phyloP scores from a whole-genome alignment of 805 yeast genomes.

The Cyberlindnera japonica region DNA sequence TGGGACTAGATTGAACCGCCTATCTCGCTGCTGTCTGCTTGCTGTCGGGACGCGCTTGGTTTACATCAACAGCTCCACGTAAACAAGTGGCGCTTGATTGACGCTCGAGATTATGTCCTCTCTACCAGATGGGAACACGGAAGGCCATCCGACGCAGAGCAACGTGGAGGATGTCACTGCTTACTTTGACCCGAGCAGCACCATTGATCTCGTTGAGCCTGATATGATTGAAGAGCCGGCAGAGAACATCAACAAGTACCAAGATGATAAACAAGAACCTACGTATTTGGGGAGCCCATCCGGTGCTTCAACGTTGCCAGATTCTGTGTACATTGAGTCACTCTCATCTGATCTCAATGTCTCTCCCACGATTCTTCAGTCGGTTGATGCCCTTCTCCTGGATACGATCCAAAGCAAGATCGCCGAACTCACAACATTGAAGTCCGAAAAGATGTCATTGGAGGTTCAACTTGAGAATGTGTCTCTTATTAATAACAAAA shows the following conservation, averaged over 20 bases:
- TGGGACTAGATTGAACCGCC: neutral
- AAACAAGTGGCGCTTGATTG: neutral
- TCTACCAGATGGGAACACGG: neutral
- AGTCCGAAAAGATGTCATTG: constrained; percentile 35
- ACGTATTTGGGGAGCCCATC: too few species aligned
- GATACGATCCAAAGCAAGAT: constrained; percentile 30
- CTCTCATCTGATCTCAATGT: constrained; percentile 35
- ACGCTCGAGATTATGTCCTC: neutral
- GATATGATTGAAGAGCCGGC: neutral
- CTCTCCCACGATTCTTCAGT: constrained; percentile 22
- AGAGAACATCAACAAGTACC: neutral
- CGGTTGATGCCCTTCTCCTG: constrained; percentile 24
- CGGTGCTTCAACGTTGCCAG: neutral
- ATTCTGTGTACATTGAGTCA: constrained; percentile 9
- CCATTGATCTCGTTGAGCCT: too few species aligned
- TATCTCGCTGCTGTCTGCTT: neutral
- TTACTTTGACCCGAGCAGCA: too few species aligned
- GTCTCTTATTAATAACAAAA: constrained; percentile 32
- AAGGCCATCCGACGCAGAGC: too few species aligned
- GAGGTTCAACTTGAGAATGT: constrained; percentile 40
- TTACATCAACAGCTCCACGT: neutral
- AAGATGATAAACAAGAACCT: neutral
- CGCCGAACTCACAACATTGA: constrained; percentile 33
- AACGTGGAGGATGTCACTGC: too few species aligned
- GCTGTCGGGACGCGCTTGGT: neutral